phyloP scores from a whole-genome alignment of 805 yeast species.

The Spathaspora boniae region DNA sequence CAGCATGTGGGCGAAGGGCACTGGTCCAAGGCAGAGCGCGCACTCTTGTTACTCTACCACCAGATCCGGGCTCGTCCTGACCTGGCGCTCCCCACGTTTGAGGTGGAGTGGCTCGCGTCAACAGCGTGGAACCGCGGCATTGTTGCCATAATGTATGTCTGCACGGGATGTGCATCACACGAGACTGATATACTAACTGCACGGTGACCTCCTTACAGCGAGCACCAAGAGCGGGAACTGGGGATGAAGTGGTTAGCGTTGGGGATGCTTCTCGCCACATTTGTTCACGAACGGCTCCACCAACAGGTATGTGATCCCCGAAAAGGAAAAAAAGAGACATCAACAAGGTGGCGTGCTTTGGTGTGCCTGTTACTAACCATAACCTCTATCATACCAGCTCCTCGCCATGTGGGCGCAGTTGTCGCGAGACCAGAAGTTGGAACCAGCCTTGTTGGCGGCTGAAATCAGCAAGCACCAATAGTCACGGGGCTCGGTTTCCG shows the following conservation, averaged over 20 bases:
- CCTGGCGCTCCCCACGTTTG: constrained; percentile 4
- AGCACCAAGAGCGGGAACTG: neutral
- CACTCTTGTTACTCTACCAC: too few species aligned
- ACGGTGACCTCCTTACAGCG: constrained; percentile 1
- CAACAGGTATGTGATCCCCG: constrained; percentile 3
- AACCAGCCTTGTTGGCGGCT: neutral
- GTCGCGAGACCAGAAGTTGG: constrained; percentile 1
- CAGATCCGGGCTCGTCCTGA: too few species aligned
- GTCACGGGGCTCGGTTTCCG: constrained; percentile 5
- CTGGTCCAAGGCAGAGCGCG: too few species aligned
- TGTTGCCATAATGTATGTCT: constrained; percentile 3
- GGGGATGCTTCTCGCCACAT: constrained; percentile 4
- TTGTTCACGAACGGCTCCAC: constrained; percentile 6
- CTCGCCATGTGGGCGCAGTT: constrained; percentile 5
- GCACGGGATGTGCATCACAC: neutral
- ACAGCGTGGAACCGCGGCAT: constrained; percentile 6
- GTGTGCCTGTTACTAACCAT: constrained; percentile 6
- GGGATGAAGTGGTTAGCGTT: constrained; percentile 2
- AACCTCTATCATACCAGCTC: constrained; percentile 1
- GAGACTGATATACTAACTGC: constrained; percentile 1
- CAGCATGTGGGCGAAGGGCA: too few species aligned
- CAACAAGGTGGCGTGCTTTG: too few species aligned
- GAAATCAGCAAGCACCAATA: constrained; percentile 2
- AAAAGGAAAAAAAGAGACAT: too few species aligned
- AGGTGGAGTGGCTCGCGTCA: constrained; percentile 7